Conservation (phyloP, 805 yeast species). For the Cyberlindnera subsufficiens region DNA sequence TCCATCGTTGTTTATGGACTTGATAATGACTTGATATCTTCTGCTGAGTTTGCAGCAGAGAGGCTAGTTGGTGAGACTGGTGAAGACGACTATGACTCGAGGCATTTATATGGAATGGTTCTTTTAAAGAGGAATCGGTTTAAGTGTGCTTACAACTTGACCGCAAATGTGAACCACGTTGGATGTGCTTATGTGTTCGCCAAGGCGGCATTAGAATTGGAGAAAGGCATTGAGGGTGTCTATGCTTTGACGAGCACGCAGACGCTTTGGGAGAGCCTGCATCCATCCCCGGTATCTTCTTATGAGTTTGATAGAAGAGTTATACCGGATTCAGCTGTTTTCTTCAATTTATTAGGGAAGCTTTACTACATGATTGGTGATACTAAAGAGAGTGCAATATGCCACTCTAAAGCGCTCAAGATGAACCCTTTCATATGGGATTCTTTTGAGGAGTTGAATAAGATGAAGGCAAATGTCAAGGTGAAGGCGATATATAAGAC, state of each 20-base stretch:
- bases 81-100: constrained; percentile 44
- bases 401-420: constrained; percentile 63
- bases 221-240: constrained; percentile 57
- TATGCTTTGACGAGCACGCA: constrained; percentile 37
- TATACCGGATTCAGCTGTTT: constrained; percentile 65
- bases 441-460: constrained; percentile 71
- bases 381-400: constrained; percentile 54
- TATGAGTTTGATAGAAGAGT: constrained; percentile 33
- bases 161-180: constrained; percentile 44
- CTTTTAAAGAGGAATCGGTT: constrained; percentile 51
- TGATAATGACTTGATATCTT: constrained; percentile 59
- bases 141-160: constrained; percentile 55
- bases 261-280: constrained; percentile 29
- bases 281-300: constrained; percentile 14
- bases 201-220: constrained; percentile 52
- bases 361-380: constrained; percentile 56
- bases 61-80: constrained; percentile 58
- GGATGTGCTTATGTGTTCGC: constrained; percentile 80
- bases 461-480: constrained; percentile 64
- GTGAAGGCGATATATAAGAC: constrained; percentile 47
- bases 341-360: constrained; percentile 65
- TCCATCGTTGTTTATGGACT: constrained; percentile 61
- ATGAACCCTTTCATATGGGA: constrained; percentile 82
- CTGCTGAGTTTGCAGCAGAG: constrained; percentile 87
- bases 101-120: constrained; percentile 66